Percentiles rank a stretch among this genome's conserved stretches.
Conservation (phyloP, 306 rosid genomes). For the Morella rubra region DNA sequence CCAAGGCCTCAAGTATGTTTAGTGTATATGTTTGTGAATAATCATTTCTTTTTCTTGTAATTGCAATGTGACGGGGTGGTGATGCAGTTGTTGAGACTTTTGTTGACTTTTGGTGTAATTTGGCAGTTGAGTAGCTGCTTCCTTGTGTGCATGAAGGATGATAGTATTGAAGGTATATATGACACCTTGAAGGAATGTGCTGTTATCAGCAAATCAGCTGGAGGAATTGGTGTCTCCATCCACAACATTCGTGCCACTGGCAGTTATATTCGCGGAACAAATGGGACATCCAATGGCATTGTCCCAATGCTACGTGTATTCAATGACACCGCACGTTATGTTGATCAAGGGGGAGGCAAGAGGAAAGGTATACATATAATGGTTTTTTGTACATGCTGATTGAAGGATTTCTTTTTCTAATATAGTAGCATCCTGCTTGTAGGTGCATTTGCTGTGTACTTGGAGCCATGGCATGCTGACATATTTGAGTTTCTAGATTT, state of each 20-base stretch:
- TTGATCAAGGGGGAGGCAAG: conserved; percentile 99
- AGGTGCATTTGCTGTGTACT: conserved; percentile 97
- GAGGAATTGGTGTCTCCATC: conserved; percentile 91
- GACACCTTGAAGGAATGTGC: conserved; percentile 97
- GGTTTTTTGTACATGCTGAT: too few species aligned
- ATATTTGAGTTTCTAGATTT: conserved; percentile 78
- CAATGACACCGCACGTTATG: conserved; percentile 96
- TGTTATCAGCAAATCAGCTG: conserved; percentile 96
- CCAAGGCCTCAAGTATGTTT: conserved; percentile 83
- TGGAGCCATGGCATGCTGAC: conserved; percentile 99
- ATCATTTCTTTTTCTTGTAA: background rate
- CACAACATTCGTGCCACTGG: conserved; percentile 87
- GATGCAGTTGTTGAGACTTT: background rate
- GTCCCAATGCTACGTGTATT: conserved; percentile 90
- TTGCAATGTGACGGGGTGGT: background rate
- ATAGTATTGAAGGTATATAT: conserved; percentile 89
- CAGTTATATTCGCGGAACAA: conserved; percentile 93
- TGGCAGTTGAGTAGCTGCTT: conserved; percentile 98
- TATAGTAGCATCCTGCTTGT: conserved; percentile 19
- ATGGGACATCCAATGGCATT: conserved; percentile 94
- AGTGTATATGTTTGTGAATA: background rate
- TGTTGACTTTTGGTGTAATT: background rate
- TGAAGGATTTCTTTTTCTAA: background rate
- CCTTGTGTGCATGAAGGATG: conserved; percentile 89
- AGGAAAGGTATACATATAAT: conserved; percentile 62